Base-by-base conservation (phyloP, 2,329 filamentous ascomycete genomes). In the Apiospora malaysiana region DNA sequence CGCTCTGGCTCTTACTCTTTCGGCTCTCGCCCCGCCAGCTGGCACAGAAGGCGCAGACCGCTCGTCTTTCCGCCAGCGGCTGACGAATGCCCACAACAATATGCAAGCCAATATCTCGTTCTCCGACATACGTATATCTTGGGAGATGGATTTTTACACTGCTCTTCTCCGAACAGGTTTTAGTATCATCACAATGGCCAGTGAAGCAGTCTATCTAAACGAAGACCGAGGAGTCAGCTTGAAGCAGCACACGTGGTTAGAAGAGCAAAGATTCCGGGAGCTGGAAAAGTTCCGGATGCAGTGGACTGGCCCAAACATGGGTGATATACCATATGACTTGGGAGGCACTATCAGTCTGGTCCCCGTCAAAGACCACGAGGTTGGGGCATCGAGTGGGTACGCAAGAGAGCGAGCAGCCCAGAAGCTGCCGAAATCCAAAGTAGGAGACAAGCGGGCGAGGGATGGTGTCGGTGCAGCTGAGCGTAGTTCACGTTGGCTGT, bases 61-160 rank as follows among this genome's bases (percentile, higher is more conserved):
- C 2, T 75, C 85, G 70, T 83, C 81, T 2, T 85, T 90, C 70
- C 79, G 82, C 47, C 89, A 93, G 76, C 88, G 94, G 66, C 84
- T 97, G 37, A 79, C 82, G 1, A 86, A 89, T 68, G 95, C 95
- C 0, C 94, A 97, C 77, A 89, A 89, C 67, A 98, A 98, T 75
- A 92, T 98, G 87, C 95, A 98, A 81, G 95, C 95, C 2, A 96
- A 96, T 71, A 90, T 95, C 3, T 94, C 96, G 16, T 86, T 98
- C 27, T 92, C 93, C 1, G 91, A 92, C 49, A 89, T 98, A 47
- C 90, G 91, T 16, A 89, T 98, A 70, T 93, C 91, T 59, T 91
- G 93, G 85, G 91, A 94, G 70, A 97, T 98, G 85, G 96, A 99
- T 79, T 98, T 98, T 78, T 99, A 98, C 79, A 97, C 94, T 0